Conservation (phyloP, 2,329 filamentous ascomycete species). For the Lachnellula cervina region DNA sequence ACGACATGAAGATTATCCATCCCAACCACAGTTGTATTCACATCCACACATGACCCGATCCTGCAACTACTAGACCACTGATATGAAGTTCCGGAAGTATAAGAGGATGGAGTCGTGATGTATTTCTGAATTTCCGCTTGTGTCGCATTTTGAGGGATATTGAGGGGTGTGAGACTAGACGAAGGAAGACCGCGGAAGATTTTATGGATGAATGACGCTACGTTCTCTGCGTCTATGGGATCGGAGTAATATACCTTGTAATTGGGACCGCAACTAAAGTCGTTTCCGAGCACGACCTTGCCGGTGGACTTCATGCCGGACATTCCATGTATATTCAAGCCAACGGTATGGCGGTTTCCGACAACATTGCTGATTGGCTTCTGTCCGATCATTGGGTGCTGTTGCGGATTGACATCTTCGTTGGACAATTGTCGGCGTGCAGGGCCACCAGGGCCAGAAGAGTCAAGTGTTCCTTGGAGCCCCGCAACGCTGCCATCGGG, state of each 20-base stretch:
- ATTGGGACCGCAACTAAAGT: conserved; percentile 39
- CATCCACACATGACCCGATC: conserved; percentile 46
- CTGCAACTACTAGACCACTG: conserved; percentile 51
- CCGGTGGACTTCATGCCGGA: conserved; percentile 48
- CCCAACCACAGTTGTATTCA: conserved; percentile 41
- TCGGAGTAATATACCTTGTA: conserved; percentile 43
- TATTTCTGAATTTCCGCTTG: conserved; percentile 45
- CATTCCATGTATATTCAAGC: conserved; percentile 53
- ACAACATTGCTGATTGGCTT: too few relatives aligned
- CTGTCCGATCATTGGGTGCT: too few relatives aligned
- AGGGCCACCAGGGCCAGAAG: conserved; percentile 36
- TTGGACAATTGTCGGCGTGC: conserved; percentile 31
- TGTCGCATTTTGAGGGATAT: conserved; percentile 42
- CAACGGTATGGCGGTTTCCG: conserved; percentile 39
- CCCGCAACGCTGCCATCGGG: conserved; percentile 38
- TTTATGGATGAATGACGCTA: conserved; percentile 45
- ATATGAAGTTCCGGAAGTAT: conserved; percentile 46
- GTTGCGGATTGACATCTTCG: conserved; percentile 3
- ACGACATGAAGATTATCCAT: conserved; percentile 48
- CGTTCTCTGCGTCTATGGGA: conserved; percentile 42
- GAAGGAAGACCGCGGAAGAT: conserved; percentile 44
- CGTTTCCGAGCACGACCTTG: conserved; percentile 40
- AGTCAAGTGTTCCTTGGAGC: conserved; percentile 50
- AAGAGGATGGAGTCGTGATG: conserved; percentile 43
- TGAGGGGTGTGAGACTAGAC: conserved; percentile 42